A percentile compares a stretch with the other conserved stretches of the same genome.
Conservation (phyloP, 148 eudicot genomes). For the Salicornia ramosissima region DNA sequence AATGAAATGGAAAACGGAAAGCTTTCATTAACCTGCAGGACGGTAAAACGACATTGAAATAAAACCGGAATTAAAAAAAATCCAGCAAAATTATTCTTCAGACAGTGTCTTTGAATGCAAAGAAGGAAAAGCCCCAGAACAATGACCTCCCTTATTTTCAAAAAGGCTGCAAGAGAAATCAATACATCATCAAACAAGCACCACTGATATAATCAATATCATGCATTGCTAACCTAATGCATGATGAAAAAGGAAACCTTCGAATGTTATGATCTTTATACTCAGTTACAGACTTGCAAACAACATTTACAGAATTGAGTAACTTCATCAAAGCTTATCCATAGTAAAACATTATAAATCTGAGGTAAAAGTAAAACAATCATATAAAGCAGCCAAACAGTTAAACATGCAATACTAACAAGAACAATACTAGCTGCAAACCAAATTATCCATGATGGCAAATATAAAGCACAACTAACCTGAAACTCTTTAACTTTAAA, state of each 20-base stretch:
- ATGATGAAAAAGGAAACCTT: too few relatives aligned
- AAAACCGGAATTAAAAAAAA: background rate
- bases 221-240: too few relatives aligned
- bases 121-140: too few relatives aligned
- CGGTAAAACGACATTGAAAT: background rate
- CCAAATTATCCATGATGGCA: background rate
- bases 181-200: too few relatives aligned
- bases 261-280: too few relatives aligned
- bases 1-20: constrained; percentile 74
- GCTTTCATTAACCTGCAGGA: constrained; percentile 72
- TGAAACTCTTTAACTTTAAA: constrained; percentile 93
- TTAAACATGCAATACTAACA: background rate
- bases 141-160: too few relatives aligned
- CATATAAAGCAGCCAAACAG: background rate
- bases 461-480: constrained; percentile 32
- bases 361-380: background rate
- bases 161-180: too few relatives aligned
- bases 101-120: background rate
- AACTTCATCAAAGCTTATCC: too few relatives aligned
- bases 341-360: background rate
- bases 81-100: background rate
- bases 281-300: too few relatives aligned
- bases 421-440: background rate
- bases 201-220: too few relatives aligned
- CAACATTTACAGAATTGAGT: too few relatives aligned